Percentiles rank a stretch among this genome's conserved stretches.
phyloP scores from a whole-genome alignment of 75 land plant genomes.

The Sequoiadendron giganteum region DNA sequence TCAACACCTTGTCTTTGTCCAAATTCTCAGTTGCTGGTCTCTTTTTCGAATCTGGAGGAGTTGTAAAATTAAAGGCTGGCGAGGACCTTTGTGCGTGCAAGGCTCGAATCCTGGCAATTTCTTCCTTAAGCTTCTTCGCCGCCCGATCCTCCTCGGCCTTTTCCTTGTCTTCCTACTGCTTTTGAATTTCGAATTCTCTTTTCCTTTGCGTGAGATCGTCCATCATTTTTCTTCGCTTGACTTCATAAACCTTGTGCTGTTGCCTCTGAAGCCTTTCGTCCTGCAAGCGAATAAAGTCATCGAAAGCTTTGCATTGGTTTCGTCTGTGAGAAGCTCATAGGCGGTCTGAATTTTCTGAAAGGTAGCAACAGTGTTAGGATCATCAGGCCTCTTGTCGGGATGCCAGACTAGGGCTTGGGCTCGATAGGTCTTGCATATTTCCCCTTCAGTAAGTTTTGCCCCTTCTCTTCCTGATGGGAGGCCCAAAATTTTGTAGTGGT shows the following conservation, averaged over 20 bases:
- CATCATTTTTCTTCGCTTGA: constrained; percentile 60
- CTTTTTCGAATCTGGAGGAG: neutral
- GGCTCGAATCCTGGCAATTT: constrained; percentile 71
- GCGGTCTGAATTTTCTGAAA: constrained; percentile 70
- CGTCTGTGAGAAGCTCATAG: constrained; percentile 72
- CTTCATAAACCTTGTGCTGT: constrained; percentile 7
- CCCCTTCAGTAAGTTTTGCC: constrained; percentile 36
- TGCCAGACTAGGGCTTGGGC: constrained; percentile 57
- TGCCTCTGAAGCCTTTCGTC: constrained; percentile 56
- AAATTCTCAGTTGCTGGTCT: constrained; percentile 10
- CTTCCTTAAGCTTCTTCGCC: constrained; percentile 54
- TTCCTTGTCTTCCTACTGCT: constrained; percentile 18
- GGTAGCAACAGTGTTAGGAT: constrained; percentile 68
- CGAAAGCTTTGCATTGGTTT: constrained; percentile 63
- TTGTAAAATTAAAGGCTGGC: neutral
- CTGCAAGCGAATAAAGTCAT: constrained; percentile 56
- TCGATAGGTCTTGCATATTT: constrained; percentile 74
- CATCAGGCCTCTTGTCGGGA: constrained; percentile 89
- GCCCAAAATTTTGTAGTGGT: constrained; percentile 74
- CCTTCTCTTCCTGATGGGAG: constrained; percentile 68
- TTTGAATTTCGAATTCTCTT: constrained; percentile 25
- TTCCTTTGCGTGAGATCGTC: constrained; percentile 66
- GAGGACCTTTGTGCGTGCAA: constrained; percentile 33
- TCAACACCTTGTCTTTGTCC: constrained; percentile 67
- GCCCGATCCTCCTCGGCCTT: constrained; percentile 64